Percentiles rank a stretch among this genome's conserved stretches.
phyloP scores from a whole-genome alignment of 192 early-diverging fungal genomes.

The Funneliformis mosseae region DNA sequence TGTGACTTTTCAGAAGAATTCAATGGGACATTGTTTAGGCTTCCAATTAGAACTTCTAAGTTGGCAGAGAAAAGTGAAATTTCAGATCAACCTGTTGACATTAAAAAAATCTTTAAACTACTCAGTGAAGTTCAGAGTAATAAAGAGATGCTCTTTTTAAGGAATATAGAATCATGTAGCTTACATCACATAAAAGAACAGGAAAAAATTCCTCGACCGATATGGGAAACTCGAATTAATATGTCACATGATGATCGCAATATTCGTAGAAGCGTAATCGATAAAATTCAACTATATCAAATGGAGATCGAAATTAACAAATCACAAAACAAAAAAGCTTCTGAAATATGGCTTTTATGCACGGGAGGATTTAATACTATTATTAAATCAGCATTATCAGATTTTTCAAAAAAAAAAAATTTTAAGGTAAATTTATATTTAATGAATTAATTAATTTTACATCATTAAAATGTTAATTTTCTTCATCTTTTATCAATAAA shows the following conservation, averaged over 20 bases:
- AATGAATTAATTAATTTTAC: too few species aligned
- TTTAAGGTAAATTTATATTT: too few species aligned
- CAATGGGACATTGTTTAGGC: slow-evolving; percentile 30
- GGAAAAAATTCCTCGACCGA: not conserved
- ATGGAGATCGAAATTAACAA: not conserved
- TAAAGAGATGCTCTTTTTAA: slow-evolving; percentile 19
- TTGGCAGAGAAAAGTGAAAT: not conserved
- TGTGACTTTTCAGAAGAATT: slow-evolving; percentile 27
- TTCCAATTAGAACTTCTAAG: slow-evolving; percentile 19
- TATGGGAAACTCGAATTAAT: slow-evolving; percentile 12
- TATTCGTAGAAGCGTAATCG: not conserved
- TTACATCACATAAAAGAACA: not conserved
- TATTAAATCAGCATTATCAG: not conserved
- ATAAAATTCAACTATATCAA: not conserved
- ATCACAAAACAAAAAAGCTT: not conserved
- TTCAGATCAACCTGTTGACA: not conserved
- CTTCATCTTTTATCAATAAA: not conserved
- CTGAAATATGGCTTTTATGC: not conserved
- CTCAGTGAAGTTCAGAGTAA: not conserved
- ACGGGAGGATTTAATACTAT: not conserved
- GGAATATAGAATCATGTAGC: slow-evolving; percentile 2
- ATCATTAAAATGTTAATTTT: too few species aligned
- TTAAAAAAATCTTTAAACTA: not conserved
- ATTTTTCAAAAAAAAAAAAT: not conserved
- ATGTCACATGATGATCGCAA: not conserved